A percentile compares a stretch with the other conserved stretches of the same genome.
These are phyloP conservation scores for Boletellus emodensis DNA, from an alignment of 768 basidiomycete species.

Conservation along the genomic window DNA sequence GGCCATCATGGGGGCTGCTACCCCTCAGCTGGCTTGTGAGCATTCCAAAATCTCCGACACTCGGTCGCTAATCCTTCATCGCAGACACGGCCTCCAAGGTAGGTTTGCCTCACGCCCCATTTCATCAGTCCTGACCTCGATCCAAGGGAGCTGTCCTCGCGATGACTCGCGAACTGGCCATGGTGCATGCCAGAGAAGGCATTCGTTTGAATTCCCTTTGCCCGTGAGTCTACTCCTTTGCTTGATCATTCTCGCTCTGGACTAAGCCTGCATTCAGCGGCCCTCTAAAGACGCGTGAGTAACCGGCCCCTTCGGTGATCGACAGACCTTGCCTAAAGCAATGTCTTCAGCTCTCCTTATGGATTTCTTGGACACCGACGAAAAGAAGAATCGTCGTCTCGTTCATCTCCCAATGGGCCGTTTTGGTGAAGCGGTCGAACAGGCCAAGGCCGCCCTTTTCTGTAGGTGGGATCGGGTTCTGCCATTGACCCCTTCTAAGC, in stretches of 20 bases:
- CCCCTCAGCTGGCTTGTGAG: constrained; percentile 94
- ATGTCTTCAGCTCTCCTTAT: constrained; percentile 77
- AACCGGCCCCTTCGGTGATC: neutral
- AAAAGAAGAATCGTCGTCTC: constrained; percentile 89
- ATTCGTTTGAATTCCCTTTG: constrained; percentile 95
- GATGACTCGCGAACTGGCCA: constrained; percentile 96
- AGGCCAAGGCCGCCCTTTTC: constrained; percentile 91
- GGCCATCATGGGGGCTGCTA: constrained; percentile 91
- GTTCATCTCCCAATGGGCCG: constrained; percentile 95
- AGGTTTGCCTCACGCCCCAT: neutral
- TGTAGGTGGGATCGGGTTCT: constrained; percentile 49
- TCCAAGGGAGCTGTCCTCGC: constrained; percentile 90
- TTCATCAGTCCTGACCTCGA: constrained; percentile 10
- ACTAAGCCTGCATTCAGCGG: constrained; percentile 49
- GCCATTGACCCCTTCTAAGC: constrained; percentile 5
- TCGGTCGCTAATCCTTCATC: constrained; percentile 6
- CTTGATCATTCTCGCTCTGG: neutral
- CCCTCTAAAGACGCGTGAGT: constrained; percentile 89
- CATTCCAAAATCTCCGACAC: neutral
- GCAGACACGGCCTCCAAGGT: constrained; percentile 94
- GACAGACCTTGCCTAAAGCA: neutral
- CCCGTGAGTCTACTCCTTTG: constrained; percentile 59
- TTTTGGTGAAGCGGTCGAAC: constrained; percentile 95
- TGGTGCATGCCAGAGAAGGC: constrained; percentile 96
- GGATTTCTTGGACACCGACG: constrained; percentile 95